Evolutionary conservation across 2,329 filamentous ascomycete genomes (phyloP).

Genomic region (Metarhizium sp.): DNA sequence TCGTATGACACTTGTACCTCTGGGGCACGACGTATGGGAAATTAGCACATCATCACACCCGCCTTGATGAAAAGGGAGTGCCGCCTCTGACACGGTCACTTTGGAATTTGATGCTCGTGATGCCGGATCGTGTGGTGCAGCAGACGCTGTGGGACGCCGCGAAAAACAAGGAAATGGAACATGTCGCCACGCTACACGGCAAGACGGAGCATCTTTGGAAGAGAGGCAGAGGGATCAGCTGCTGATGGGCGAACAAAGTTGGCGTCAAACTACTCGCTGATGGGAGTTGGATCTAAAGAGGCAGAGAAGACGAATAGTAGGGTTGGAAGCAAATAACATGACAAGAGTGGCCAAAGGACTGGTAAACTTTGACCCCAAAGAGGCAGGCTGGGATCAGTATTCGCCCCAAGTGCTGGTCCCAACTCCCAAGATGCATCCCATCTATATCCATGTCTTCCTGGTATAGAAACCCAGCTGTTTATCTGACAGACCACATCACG

Average conservation of each 20-base stretch:
- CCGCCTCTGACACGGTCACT: slow-evolving; percentile 69
- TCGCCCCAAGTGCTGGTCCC: too few relatives aligned
- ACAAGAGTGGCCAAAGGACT: slow-evolving; percentile 26
- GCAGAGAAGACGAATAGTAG: slow-evolving; percentile 35
- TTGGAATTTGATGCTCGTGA: slow-evolving; percentile 72
- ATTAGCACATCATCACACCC: slow-evolving; percentile 81
- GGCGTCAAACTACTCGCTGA: slow-evolving; percentile 44
- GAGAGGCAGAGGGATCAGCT: slow-evolving; percentile 57
- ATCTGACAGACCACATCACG: too few relatives aligned
- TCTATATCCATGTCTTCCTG: too few relatives aligned
- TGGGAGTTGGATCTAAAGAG: slow-evolving; percentile 38
- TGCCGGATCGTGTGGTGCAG: slow-evolving; percentile 55
- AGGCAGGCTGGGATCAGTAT: slow-evolving; percentile 21
- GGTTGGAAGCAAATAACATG: slow-evolving; percentile 34
- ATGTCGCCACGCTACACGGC: slow-evolving; percentile 61
- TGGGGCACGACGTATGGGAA: slow-evolving; percentile 65
- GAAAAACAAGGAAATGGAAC: slow-evolving; percentile 53
- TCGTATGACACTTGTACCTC: slow-evolving; percentile 65
- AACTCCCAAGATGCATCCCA: too few relatives aligned
- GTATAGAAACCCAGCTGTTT: too few relatives aligned
- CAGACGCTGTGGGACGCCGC: slow-evolving; percentile 61
- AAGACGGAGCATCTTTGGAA: slow-evolving; percentile 87
- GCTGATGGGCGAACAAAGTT: slow-evolving; percentile 42
- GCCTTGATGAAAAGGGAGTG: slow-evolving; percentile 62
- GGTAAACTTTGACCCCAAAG: slow-evolving; percentile 28